Conservation (phyloP, 2,329 filamentous ascomycete species). For the Simplicillium sp. region DNA sequence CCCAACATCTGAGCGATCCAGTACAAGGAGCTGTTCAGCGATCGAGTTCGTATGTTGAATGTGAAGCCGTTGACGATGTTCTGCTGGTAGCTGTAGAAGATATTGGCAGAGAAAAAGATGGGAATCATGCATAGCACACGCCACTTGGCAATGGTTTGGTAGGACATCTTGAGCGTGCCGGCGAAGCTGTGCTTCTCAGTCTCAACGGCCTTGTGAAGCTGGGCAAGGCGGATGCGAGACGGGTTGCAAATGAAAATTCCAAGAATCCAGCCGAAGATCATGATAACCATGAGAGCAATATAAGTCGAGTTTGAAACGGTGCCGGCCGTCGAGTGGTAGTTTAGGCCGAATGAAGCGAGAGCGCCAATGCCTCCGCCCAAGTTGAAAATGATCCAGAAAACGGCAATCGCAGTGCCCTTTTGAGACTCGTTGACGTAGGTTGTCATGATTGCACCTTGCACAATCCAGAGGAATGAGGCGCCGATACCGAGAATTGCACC, state of each 20-base stretch:
- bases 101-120: constrained; percentile 45
- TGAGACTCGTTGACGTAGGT: constrained; percentile 31
- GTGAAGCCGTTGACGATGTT: constrained; percentile 44
- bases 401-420: constrained; percentile 31
- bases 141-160: constrained; percentile 30
- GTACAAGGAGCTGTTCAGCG: constrained; percentile 44
- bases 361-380: constrained; percentile 32
- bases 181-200: constrained; percentile 27
- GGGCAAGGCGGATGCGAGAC: constrained; percentile 26
- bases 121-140: constrained; percentile 38
- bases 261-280: constrained; percentile 37
- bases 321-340: constrained; percentile 25
- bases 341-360: constrained; percentile 32
- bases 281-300: constrained; percentile 37
- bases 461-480: constrained; percentile 34
- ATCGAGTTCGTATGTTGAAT: constrained; percentile 46
- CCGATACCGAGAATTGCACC: constrained; percentile 35
- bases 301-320: constrained; percentile 41
- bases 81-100: constrained; percentile 48
- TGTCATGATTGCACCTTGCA: constrained; percentile 38
- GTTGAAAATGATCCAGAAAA: constrained; percentile 37
- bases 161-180: constrained; percentile 23
- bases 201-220: constrained; percentile 24
- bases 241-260: constrained; percentile 38
- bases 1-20: constrained; percentile 49